These are phyloP conservation scores for Ophioceras dolichostomum DNA, from an alignment of 2,329 filamentous ascomycete species.

Conservation along the genomic window DNA sequence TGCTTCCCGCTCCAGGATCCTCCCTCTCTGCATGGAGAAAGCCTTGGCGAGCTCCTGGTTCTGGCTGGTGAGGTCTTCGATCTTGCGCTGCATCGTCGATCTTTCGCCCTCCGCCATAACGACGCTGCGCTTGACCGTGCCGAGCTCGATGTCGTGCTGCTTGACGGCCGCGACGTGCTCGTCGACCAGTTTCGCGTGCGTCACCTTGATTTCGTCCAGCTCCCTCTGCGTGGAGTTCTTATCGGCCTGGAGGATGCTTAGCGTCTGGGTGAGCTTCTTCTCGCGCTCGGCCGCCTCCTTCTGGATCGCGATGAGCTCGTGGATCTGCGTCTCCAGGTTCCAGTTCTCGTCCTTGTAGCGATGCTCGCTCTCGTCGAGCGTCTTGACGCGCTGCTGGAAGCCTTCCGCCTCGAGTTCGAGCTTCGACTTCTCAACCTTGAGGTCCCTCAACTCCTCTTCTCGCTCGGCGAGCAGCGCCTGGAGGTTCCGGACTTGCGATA, in stretches of 20 bases:
- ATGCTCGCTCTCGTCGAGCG: slow-evolving; percentile 85
- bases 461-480: slow-evolving; percentile 77
- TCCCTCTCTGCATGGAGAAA: slow-evolving; percentile 60
- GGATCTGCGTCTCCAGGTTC: slow-evolving; percentile 86
- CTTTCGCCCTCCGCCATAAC: slow-evolving; percentile 69
- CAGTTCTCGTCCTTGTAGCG: slow-evolving; percentile 98
- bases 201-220: slow-evolving; percentile 77
- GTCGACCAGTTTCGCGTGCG: slow-evolving; percentile 66
- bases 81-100: slow-evolving; percentile 64
- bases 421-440: slow-evolving; percentile 61
- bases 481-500: slow-evolving; percentile 86
- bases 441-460: slow-evolving; percentile 70
- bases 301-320: slow-evolving; percentile 63
- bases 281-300: slow-evolving; percentile 74
- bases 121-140: slow-evolving; percentile 69
- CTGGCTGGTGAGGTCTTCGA: slow-evolving; percentile 78
- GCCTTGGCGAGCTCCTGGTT: slow-evolving; percentile 86
- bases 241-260: slow-evolving; percentile 59
- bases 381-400: slow-evolving; percentile 67
- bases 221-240: slow-evolving; percentile 73
- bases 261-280: slow-evolving; percentile 62
- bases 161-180: slow-evolving; percentile 68
- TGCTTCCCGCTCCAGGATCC: slow-evolving; percentile 52
- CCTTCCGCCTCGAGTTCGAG: slow-evolving; percentile 75
- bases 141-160: slow-evolving; percentile 80